Base-by-base conservation (phyloP, 2,329 filamentous ascomycete species). In the Cladosporium phlei region DNA sequence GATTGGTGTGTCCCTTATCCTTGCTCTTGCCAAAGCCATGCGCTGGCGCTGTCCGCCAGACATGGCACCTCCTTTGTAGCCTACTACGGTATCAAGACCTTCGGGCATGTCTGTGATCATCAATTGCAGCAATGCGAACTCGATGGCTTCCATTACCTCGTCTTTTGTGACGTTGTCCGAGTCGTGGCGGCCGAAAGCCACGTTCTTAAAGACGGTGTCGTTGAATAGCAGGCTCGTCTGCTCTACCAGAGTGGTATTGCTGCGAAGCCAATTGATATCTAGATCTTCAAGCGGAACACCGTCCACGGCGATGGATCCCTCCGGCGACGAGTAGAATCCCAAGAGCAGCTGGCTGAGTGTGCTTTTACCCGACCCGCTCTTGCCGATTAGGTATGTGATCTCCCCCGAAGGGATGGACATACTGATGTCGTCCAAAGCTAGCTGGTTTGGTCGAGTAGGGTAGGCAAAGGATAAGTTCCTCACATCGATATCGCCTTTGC, bases 361-460 rank as follows among this genome's bases (percentile, higher is more conserved):
- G 56, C 88, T 95, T 65, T 97, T 97, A 0, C 91, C 91, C 2
- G 88, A 95, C 0, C 93, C 93, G 59, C 88, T 95, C 57, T 77
- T 78, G 0, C 91, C 93, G 39, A 96, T 79, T 2, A 97, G 73
- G 59, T 93, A 96, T 0, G 82, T 88, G 3, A 84, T 80, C 51
- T 86, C 74, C 0, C 86, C 83, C 0, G 83, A 74, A 0, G 82
- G 78, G 48, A 97, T 91, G 53, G 74, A 77, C 51, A 96, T 76
- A 0, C 74, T 82, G 0, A 79, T 77, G 5, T 76, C 68, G 1
- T 76, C 66, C 8, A 96, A 71, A 2, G 83, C 82, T 0, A 66
- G 61, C 14, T 77, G 75, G 1, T 76, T 67, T 0, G 78, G 78
- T 37, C 86, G 83, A 0, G 82, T 80, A 1, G 89, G 86, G 59